Evolutionary conservation across 1,284 basidiomycete genomes (phyloP).

Genomic region (Somion occarium): DNA sequence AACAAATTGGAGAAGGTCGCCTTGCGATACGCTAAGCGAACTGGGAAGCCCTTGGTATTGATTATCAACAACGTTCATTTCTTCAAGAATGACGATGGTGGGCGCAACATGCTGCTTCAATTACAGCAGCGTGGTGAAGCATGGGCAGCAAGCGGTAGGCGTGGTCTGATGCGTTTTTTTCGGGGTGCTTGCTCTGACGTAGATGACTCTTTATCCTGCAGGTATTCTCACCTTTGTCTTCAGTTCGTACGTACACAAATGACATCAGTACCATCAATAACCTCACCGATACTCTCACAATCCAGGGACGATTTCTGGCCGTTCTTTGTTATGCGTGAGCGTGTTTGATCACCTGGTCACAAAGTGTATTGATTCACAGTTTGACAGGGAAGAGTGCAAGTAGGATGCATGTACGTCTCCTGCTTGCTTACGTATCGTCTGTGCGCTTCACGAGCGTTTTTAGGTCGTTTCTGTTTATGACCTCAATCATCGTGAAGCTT

Average conservation of each 20-base stretch:
- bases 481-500: conserved; percentile 57
- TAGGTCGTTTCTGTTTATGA: conserved; percentile 74
- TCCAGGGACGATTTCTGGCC: conserved; percentile 78
- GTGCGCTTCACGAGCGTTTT: conserved; percentile 3
- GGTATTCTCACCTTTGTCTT: conserved; percentile 79
- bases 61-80: conserved; percentile 78
- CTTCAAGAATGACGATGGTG: conserved; percentile 78
- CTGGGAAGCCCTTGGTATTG: conserved; percentile 67
- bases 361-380: neutral
- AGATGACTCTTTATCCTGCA: conserved; percentile 22
- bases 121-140: conserved; percentile 81
- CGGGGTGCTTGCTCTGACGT: neutral
- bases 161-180: neutral
- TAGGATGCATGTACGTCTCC: conserved; percentile 58
- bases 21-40: conserved; percentile 50
- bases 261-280: neutral
- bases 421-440: conserved; percentile 4
- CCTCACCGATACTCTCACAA: neutral
- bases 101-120: conserved; percentile 72
- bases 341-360: neutral
- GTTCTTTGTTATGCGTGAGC: conserved; percentile 59
- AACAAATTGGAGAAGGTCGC: conserved; percentile 88
- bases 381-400: conserved; percentile 60
- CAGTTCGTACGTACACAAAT: conserved; percentile 49
- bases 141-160: conserved; percentile 75